Base-by-base conservation (phyloP, 2,329 filamentous ascomycete genomes). In the Arthrobotrys conoides region DNA sequence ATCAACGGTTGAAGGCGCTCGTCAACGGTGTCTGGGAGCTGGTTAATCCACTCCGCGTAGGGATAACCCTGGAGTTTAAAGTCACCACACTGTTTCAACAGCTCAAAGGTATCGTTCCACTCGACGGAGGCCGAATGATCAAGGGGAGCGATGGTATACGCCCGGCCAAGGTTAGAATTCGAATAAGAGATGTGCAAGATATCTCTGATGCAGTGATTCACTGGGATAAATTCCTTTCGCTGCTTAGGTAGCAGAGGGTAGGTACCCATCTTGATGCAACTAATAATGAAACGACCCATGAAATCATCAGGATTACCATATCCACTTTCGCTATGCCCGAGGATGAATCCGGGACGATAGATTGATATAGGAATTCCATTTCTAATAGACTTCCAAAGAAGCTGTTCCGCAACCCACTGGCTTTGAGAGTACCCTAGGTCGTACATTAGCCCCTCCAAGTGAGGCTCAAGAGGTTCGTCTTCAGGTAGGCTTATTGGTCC, bases 221-320 rank as follows among this genome's bases (percentile, higher is more conserved):
- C 68, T 12, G 68, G 68, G 24, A 71, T 63, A 22, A 71, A 71
- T 16, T 71, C 68, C 18, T 71, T 71, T 57, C 68, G 68, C 41
- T 71, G 68, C 46, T 71, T 71, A 10, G 55, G 68, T 41, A 71
- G 36, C 22, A 61, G 4, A 3, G 68, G 68, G 22, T 71, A 71
- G 20, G 51, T 61, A 1, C 68, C 68, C 55, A 65, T 59, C 3
- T 71, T 63, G 8, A 63, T 41, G n/a, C 55, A 61, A 16, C 53
- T 51, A 16, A 53, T 20, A 41, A 71, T 63, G 12, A 71, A 49
- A 18, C 68, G 68, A 14, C 68, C 59, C 53, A 71, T 63, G 24
- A 71, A 71, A 30, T 71, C 68, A 24, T 71, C 68, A 20, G 68
- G 68, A 22, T 71, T 71, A 8, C 68, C 55, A 51, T 59, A 59